Conservation (phyloP, 352 stramenopile genomes). For the Globisporangium viniferum region DNA sequence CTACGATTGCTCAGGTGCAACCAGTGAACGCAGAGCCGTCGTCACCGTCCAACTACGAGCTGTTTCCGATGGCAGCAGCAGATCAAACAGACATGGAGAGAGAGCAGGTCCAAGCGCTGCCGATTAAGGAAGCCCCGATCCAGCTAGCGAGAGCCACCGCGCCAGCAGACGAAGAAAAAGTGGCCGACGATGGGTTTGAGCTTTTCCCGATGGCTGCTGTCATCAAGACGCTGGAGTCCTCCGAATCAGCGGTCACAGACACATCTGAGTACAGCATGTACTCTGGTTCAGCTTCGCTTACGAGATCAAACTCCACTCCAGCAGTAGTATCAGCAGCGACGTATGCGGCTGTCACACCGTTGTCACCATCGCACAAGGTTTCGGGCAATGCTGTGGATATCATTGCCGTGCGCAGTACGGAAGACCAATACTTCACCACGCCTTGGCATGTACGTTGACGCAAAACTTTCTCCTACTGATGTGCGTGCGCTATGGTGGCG, state of each 20-base stretch:
- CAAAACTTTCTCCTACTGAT: background rate
- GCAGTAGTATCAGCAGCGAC: background rate
- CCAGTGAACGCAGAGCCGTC: background rate
- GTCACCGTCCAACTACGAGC: constrained; percentile 34
- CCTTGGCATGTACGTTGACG: constrained; percentile 59
- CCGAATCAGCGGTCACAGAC: constrained; percentile 15
- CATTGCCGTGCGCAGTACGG: constrained; percentile 62
- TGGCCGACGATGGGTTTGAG: constrained; percentile 21
- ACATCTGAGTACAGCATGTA: constrained; percentile 11
- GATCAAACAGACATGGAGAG: background rate
- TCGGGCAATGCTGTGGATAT: constrained; percentile 78
- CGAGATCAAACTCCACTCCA: constrained; percentile 18
- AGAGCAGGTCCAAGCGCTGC: constrained; percentile 6
- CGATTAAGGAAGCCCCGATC: background rate
- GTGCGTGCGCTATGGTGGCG: background rate
- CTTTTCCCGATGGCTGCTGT: constrained; percentile 25
- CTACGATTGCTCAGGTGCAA: background rate
- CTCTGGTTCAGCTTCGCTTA: constrained; percentile 11
- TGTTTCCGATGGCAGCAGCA: constrained; percentile 31
- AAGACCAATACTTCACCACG: constrained; percentile 59
- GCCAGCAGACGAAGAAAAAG: background rate
- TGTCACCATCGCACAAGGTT: constrained; percentile 56
- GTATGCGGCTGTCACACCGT: constrained; percentile 9
- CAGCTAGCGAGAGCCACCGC: constrained; percentile 7
- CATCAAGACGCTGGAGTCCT: background rate